Base-by-base conservation (phyloP, 116 monocot species). In the Zostera marina region DNA sequence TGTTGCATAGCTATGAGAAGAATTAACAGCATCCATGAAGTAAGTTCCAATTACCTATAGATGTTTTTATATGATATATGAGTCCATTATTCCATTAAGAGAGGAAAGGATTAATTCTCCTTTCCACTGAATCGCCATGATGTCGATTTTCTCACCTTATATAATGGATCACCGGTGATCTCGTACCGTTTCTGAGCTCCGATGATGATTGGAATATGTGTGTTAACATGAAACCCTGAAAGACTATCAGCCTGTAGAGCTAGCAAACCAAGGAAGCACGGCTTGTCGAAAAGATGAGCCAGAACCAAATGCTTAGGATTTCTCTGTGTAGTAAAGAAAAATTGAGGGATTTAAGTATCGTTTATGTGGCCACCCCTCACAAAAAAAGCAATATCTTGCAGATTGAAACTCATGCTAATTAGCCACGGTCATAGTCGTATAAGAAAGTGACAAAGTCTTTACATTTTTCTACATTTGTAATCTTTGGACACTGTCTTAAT, bases 211-310 rank as follows among this genome's bases (percentile, higher is more conserved):
- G 98, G 90, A 43, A 98, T 98, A 59, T 98, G 98, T 46, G 98
- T 83, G 48, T 98, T 98, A 46, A 86, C 63, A 78, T 98, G 98
- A 65, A 98, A 98, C 20, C 77, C 81, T 53, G 90, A 83, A 54
- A 98, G 71, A 32, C 83, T 73, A 67, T 90, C 98, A 57, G 74
- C 74, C 58, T 72, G 64, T 41, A 72, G 32, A 2, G 72, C 72
- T 26, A 72, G 65, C n/a, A 72, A 45, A 22, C 72, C 72, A 39
- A 72, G 72, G 52, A 72, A 72, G 58, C 98, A 98, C 24, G 90
- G 98, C 62, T 98, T 98, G 70, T 98, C 90, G 67, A 98, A 98
- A 56, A 98, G 98, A 73, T 98, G 90, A 38, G 90, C 98, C 53
- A 98, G 63, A 54, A 75, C 68, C 68, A 98, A 52, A 81, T 98